These are phyloP conservation scores for Fusarium denticulatum DNA, from an alignment of 2,329 filamentous ascomycete species.

Conservation along the genomic window DNA sequence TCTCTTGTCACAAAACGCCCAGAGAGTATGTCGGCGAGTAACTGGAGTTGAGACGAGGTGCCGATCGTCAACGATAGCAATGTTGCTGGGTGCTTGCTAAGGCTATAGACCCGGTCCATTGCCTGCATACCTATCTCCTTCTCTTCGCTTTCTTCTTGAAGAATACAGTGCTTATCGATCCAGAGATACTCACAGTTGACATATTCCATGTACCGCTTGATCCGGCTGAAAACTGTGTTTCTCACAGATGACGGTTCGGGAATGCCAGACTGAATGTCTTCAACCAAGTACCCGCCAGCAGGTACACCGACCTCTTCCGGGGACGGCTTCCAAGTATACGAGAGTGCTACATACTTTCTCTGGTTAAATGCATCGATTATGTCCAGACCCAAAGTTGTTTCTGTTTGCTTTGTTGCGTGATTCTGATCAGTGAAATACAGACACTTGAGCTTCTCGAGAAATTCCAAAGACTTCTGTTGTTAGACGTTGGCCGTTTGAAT, in stretches of 20 bases:
- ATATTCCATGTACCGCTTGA: neutral
- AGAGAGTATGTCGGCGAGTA: neutral
- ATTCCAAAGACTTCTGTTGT: neutral
- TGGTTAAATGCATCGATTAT: rapidly evolving
- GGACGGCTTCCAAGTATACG: neutral
- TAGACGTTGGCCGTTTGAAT: rapidly evolving
- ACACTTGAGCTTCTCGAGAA: neutral
- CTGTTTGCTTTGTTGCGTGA: no score
- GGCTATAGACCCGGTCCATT: neutral
- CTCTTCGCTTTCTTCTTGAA: neutral
- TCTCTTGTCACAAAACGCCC: rapidly evolving
- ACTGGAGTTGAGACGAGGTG: rapidly evolving
- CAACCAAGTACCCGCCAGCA: neutral
- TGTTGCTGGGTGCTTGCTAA: rapidly evolving
- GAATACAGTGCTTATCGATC: neutral
- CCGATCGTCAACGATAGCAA: rapidly evolving
- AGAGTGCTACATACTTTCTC: neutral
- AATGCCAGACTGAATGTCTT: rapidly evolving
- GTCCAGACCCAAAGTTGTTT: rapidly evolving
- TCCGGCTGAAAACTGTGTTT: neutral
- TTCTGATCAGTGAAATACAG: neutral
- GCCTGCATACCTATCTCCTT: neutral
- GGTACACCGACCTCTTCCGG: rapidly evolving
- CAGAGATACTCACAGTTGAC: neutral
- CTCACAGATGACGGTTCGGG: neutral